Conservation (phyloP, 75 land plant genomes). For the Picea sitchensis region DNA sequence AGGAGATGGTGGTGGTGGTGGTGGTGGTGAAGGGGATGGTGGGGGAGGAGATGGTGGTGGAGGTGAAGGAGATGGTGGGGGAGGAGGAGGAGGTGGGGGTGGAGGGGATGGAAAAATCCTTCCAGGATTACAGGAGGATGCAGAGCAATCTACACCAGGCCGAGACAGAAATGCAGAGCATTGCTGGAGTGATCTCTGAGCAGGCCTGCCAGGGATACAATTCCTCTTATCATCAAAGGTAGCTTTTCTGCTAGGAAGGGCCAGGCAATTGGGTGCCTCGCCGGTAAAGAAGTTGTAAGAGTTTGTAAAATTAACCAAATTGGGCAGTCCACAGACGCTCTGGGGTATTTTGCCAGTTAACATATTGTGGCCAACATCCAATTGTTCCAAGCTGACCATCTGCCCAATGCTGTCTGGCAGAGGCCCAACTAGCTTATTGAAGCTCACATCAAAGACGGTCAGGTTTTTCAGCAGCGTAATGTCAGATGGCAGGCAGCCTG, state of each 20-base stretch:
- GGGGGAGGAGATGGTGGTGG: neutral
- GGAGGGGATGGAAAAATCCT: slow-evolving; percentile 1
- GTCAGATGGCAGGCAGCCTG: slow-evolving; percentile 24
- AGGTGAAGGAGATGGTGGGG: neutral
- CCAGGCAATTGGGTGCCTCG: slow-evolving; percentile 47
- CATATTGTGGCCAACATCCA: slow-evolving; percentile 66
- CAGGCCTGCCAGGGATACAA: slow-evolving; percentile 43
- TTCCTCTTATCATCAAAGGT: slow-evolving; percentile 37
- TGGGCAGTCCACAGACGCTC: slow-evolving; percentile 52
- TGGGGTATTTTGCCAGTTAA: slow-evolving; percentile 62
- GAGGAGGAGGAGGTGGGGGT: neutral
- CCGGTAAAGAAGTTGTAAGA: slow-evolving; percentile 72
- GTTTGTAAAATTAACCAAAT: slow-evolving; percentile 47
- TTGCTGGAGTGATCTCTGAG: slow-evolving; percentile 27
- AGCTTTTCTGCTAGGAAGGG: slow-evolving; percentile 12
- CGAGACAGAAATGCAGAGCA: slow-evolving; percentile 28
- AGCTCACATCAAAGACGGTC: slow-evolving; percentile 40
- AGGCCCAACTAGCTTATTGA: slow-evolving; percentile 29
- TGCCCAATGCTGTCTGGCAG: slow-evolving; percentile 33
- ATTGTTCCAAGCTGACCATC: slow-evolving; percentile 47
- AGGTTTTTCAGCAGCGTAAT: slow-evolving; percentile 20
- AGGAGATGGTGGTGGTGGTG: neutral
- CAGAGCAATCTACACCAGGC: slow-evolving; percentile 14
- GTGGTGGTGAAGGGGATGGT: neutral
- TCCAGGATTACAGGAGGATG: slow-evolving; percentile 1